phyloP scores from a whole-genome alignment of 1,284 basidiomycete species.

The Ganoderma meredithae region DNA sequence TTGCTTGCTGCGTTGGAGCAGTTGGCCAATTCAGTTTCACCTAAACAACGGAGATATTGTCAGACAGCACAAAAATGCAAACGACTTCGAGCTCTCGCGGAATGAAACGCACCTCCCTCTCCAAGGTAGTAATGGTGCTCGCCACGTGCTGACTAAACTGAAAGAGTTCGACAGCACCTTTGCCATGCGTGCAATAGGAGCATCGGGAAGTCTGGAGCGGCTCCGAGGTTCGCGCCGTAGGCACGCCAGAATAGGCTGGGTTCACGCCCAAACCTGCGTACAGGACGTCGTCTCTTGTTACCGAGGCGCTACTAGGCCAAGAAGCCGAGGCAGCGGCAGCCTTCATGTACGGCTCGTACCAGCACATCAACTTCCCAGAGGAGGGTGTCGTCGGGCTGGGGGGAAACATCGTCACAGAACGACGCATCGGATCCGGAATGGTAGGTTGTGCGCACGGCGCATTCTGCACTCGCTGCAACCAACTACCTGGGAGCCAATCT shows the following conservation, averaged over 20 bases:
- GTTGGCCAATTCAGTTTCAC: no score
- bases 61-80: no score
- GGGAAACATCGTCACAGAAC: no score
- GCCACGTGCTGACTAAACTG: neutral
- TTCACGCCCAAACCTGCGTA: neutral
- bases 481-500: neutral
- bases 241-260: neutral
- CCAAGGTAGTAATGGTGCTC: neutral
- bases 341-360: constrained; percentile 4
- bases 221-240: no score
- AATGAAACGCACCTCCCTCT: neutral
- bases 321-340: neutral
- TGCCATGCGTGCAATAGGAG: neutral
- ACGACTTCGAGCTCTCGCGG: no score
- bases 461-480: neutral
- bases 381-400: neutral
- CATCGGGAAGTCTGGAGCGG: no score
- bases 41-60: no score
- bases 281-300: neutral
- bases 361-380: neutral
- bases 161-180: neutral
- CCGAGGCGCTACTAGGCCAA: neutral
- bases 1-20: no score
- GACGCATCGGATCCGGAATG: neutral
- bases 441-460: neutral